Conservation (phyloP, 2,329 filamentous ascomycete species). For the Ceratocystis colombiana region DNA sequence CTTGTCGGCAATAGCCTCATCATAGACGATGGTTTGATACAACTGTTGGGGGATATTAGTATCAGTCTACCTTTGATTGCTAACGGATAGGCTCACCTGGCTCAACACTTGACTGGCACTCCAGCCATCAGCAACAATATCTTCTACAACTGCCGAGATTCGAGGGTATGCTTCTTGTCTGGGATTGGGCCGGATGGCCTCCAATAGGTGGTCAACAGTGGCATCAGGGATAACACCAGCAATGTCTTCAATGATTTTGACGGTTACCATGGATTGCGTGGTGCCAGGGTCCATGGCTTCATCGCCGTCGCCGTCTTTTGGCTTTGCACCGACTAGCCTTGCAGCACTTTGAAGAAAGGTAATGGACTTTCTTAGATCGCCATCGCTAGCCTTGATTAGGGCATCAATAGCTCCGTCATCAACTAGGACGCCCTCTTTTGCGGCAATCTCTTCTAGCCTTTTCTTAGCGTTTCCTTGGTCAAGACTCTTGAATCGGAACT, state of each 20-base stretch:
- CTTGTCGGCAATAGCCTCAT: conserved; percentile 70
- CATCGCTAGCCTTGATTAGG: conserved; percentile 78
- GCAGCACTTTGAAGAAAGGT: conserved; percentile 95
- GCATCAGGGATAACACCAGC: conserved; percentile 78
- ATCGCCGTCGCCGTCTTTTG: conserved; percentile 42
- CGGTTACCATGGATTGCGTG: conserved; percentile 52
- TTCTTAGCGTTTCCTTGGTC: conserved; percentile 75
- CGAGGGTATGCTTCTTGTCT: conserved; percentile 57
- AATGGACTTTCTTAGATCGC: conserved; percentile 90
- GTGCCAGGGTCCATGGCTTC: conserved; percentile 51
- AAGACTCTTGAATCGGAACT: conserved; percentile 95
- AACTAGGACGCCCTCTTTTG: conserved; percentile 62
- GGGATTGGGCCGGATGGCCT: conserved; percentile 64
- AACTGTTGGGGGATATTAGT: conserved; percentile 41
- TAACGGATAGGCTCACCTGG: conserved; percentile 46
- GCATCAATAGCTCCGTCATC: conserved; percentile 73
- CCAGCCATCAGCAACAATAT: conserved; percentile 94
- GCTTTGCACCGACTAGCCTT: conserved; percentile 63
- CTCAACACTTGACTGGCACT: conserved; percentile 79
- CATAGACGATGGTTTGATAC: conserved; percentile 71
- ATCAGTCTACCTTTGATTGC: conserved; percentile 23
- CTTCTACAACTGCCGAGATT: conserved; percentile 70
- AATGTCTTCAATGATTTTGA: conserved; percentile 82
- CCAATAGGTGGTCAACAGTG: conserved; percentile 60
- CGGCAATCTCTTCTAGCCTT: conserved; percentile 72